Percentiles rank a stretch among this genome's conserved stretches.
Conservation (phyloP, 306 rosid genomes). For the Lithocarpus polystachyus region DNA sequence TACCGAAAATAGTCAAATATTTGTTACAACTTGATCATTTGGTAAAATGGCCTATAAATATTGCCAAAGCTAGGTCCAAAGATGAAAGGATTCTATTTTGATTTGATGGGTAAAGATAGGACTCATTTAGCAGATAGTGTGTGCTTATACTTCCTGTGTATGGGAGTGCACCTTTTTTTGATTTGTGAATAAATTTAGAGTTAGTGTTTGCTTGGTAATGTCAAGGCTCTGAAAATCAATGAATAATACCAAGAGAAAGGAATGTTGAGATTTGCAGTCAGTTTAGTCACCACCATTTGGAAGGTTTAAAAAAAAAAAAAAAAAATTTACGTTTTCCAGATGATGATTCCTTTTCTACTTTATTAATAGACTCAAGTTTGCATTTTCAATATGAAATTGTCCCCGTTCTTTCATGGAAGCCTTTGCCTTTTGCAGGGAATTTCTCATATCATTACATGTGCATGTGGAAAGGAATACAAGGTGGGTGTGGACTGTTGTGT, state of each 20-base stretch:
- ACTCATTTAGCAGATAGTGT: neutral
- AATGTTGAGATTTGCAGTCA: too few species aligned
- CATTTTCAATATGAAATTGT: neutral
- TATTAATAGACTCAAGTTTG: conserved; percentile 9
- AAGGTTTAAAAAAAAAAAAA: too few species aligned
- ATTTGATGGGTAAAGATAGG: neutral
- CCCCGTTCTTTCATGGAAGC: conserved; percentile 21
- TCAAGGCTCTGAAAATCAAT: neutral
- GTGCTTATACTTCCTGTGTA: neutral
- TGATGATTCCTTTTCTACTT: neutral
- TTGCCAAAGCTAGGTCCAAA: neutral
- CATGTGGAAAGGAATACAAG: conserved; percentile 73
- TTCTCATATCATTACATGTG: conserved; percentile 60
- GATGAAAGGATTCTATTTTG: neutral
- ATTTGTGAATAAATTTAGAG: neutral
- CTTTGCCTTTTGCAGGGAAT: conserved; percentile 52
- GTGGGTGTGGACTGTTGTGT: conserved; percentile 40
- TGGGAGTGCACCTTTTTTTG: neutral
- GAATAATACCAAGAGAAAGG: too few species aligned
- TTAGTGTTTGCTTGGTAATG: neutral
- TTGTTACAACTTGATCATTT: neutral
- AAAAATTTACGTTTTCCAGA: neutral
- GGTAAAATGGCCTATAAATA: neutral
- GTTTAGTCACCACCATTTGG: too few species aligned
- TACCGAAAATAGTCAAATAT: neutral